Evolutionary conservation across 1,139 yeast species (phyloP), one percentile per base, ranked within the genome.

Genomic region (Oligophagozyma castellii): DNA sequence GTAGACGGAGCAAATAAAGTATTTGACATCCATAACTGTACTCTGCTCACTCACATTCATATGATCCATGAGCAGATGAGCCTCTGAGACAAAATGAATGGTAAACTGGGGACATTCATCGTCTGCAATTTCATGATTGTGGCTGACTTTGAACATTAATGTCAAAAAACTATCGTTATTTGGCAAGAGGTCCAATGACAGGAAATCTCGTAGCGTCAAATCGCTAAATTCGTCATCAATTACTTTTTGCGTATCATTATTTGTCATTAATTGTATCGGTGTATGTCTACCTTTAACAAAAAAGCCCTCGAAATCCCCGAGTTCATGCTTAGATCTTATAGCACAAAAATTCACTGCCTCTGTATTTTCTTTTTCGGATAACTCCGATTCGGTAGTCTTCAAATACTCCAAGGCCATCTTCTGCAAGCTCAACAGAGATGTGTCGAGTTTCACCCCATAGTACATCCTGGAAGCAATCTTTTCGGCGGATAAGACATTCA

Each of bases 181-280:
- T 4, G 55, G 55, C 3, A 42, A 33, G 22, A 48, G 40, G 33
- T 48, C 53, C 12, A 43, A 30, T 2, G 44, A 43, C 19, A 49
- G 20, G 5, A 44, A 18, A 19, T 48, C 44, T 11, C 32, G 18
- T 8, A 49, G 22, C 7, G 41, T 32, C 22, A 33, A 22, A 23
- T 40, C 48, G 28, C 35, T 30, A 28, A 32, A 37, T 4, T 30
- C 27, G 13, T 29, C 21, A 10, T 18, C 20, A 18, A 7, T 8
- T 34, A 16, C 12, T 31, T 40, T 11, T 20, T 28, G 19, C 29
- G 22, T n/a, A 18, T 18, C 10, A 7, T 18, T 18, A 18, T 18
- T 10, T 10, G 23, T 13, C 24, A 16, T 8, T 22, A 37, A 22
- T 12, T 23, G 23, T 6, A 30, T 29, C 18, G 38, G 40, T 3